Evolutionary conservation across 352 stramenopile genomes (phyloP), one percentile per base, ranked within the genome.

Genomic region (Pythium rhizo-oryzae): DNA sequence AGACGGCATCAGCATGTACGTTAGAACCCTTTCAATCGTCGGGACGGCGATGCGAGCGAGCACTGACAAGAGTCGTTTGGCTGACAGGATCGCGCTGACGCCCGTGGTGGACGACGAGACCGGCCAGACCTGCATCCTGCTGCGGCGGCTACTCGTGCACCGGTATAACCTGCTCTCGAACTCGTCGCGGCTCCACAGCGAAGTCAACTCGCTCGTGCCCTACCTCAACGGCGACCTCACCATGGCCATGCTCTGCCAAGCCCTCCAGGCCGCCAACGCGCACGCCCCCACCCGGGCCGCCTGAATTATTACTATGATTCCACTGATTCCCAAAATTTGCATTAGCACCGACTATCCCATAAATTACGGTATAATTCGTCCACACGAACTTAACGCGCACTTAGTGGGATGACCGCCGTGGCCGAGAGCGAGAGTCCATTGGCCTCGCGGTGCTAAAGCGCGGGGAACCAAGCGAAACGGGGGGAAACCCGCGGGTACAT

Each of bases 181-280:
- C 55, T 81, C 81, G 25, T 65, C 67, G 1, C 64, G 67, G 16
- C 46, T 89, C 62, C 79, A 87, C 59, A 65, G 74, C 52, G 81
- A 89, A 64, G 67, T 89, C 56, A 69, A 77, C 41, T 80, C 77
- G 21, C 76, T 77, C 41, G 47, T 80, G 37, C 69, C 80, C n/a
- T 84, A 80, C 70, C 62, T 85, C 62, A 89, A 89, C 54, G 81
- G 81, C 43, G 81, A 89, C 67, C 54, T 89, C 55, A 70, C 83
- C 57, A 85, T 86, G 70, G 76, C 83, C 60, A 78, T 89, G 23
- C 56, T 86, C 16, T 86, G 78, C 69, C 67, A 79, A 24, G 67
- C 83, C 24, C 71, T 89, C 8, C 71, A 82, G 52, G 58, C 57
- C 39, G 58, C 57, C 39, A 63, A 63, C 47, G 43, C 62, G 9